A percentile compares a stretch with the other conserved stretches of the same genome.
phyloP scores from a whole-genome alignment of 179 eudicot genomes.

The Nepenthes alata region DNA sequence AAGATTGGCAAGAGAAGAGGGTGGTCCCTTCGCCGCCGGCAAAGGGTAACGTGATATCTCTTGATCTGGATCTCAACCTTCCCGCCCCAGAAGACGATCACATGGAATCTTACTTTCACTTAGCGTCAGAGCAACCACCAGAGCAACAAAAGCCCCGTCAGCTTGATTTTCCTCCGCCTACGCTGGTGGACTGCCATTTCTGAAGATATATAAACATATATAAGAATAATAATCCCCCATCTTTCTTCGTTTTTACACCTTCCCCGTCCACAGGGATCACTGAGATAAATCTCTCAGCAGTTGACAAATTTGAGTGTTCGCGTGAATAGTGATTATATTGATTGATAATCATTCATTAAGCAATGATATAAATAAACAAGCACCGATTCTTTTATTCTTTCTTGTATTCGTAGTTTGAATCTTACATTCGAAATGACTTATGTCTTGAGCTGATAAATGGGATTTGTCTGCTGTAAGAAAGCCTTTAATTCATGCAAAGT shows the following conservation, averaged over 20 bases:
- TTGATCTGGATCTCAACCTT: constrained; percentile 78
- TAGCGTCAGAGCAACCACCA: constrained; percentile 17
- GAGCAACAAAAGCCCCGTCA: constrained; percentile 15
- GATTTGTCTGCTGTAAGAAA: too few relatives aligned
- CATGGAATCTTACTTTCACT: constrained; percentile 10
- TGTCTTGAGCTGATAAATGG: too few relatives aligned
- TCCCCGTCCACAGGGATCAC: not conserved
- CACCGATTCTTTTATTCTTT: not conserved
- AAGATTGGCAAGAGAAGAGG: constrained; percentile 17
- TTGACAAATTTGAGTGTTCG: not conserved
- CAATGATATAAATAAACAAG: not conserved
- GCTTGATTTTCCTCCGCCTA: constrained; percentile 22
- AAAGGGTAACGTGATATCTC: constrained; percentile 17
- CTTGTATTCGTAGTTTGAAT: too few relatives aligned
- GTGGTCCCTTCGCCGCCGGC: not conserved
- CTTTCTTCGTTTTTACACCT: not conserved
- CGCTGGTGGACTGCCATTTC: constrained; percentile 42
- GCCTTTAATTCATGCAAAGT: constrained; percentile 5
- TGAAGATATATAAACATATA: constrained; percentile 4
- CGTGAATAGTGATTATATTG: not conserved
- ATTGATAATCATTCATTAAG: not conserved
- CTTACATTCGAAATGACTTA: too few relatives aligned
- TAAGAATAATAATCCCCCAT: not conserved
- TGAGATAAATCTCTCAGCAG: not conserved
- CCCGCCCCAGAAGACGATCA: constrained; percentile 26